phyloP scores from a whole-genome alignment of 768 basidiomycete genomes.

The Lactifluus echinatus region DNA sequence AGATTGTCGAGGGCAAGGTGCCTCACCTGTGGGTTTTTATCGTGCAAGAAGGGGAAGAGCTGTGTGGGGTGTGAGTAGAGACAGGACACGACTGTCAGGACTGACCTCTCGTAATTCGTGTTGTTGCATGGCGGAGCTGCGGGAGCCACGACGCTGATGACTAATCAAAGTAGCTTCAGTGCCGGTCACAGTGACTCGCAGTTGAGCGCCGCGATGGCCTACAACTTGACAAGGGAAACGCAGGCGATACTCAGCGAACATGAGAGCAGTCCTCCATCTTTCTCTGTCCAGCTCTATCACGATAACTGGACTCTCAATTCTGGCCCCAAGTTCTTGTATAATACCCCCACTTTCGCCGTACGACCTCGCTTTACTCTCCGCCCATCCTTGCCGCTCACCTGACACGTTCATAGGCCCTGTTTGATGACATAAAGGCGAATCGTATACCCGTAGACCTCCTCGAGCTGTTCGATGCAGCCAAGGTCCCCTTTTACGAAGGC shows the following conservation, averaged over 20 bases:
- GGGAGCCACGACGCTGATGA: conserved; percentile 1
- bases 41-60: conserved; percentile 78
- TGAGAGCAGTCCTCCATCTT: conserved; percentile 54
- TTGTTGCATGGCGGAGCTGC: not conserved
- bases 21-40: conserved; percentile 80
- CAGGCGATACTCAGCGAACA: conserved; percentile 54
- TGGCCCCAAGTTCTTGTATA: conserved; percentile 74
- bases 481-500: conserved; percentile 82
- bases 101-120: conserved; percentile 23
- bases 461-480: conserved; percentile 65
- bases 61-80: conserved; percentile 31
- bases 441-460: conserved; percentile 83
- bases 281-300: conserved; percentile 66
- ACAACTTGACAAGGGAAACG: conserved; percentile 62
- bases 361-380: conserved; percentile 11
- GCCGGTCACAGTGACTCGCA: not conserved
- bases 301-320: conserved; percentile 81
- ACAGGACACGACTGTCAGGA: too few relatives aligned
- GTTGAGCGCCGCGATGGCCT: conserved; percentile 42
- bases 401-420: conserved; percentile 45
- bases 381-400: not conserved
- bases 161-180: not conserved
- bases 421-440: conserved; percentile 77
- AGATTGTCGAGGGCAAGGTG: conserved; percentile 81
- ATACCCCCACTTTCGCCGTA: conserved; percentile 58